Conservation (phyloP, 345 rosid species). For the Ceriops decandra region DNA sequence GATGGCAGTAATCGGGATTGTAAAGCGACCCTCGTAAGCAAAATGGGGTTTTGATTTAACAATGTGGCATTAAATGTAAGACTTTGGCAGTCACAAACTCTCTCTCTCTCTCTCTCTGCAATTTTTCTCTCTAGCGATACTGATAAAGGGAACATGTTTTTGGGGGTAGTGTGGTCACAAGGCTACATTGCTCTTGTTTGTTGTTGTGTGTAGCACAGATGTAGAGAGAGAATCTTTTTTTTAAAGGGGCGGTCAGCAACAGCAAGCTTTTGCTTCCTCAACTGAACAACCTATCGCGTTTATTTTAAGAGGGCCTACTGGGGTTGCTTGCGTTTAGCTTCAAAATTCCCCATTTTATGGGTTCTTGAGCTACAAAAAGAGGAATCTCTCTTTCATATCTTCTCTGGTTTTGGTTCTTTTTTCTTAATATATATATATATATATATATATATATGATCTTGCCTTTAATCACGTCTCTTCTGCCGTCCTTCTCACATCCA, state of each 20-base stretch:
- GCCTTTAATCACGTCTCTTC: constrained; percentile 11
- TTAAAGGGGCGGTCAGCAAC: constrained; percentile 19
- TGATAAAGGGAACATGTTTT: constrained; percentile 13
- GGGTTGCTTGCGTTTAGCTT: constrained; percentile 55
- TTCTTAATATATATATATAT: neutral
- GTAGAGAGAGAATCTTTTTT: constrained; percentile 6
- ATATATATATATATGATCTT: neutral
- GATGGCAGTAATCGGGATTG: too few species aligned
- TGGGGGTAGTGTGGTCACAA: constrained; percentile 26
- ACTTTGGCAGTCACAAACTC: neutral
- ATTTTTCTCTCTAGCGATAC: neutral
- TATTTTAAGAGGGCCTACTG: constrained; percentile 15
- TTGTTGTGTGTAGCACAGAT: constrained; percentile 1
- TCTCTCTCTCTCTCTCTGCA: neutral
- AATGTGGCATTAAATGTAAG: neutral
- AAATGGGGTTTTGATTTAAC: neutral
- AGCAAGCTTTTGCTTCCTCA: constrained; percentile 56
- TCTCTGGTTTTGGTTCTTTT: constrained; percentile 10
- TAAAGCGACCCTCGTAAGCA: neutral
- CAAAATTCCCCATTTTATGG: constrained; percentile 20
- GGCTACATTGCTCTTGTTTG: constrained; percentile 1
- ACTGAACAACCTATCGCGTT: constrained; percentile 40
- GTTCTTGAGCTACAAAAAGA: constrained; percentile 5
- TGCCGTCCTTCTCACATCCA: neutral
- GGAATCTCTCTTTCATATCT: constrained; percentile 22